Percentiles rank a stretch among this genome's conserved stretches.
phyloP scores from a whole-genome alignment of 2,329 filamentous ascomycete genomes.

The Trichophyton simii region DNA sequence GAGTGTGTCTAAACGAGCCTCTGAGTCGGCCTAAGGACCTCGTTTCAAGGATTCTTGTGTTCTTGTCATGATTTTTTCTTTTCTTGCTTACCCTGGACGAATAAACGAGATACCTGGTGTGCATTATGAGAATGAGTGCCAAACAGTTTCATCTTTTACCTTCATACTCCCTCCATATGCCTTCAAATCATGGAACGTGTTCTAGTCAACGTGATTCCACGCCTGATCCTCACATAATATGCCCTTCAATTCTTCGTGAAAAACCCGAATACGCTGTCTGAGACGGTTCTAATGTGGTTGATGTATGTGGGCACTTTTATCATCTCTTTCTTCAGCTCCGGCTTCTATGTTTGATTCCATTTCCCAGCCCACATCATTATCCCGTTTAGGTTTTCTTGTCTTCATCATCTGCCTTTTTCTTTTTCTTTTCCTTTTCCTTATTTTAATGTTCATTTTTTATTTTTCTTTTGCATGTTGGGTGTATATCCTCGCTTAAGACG shows the following conservation, averaged over 20 bases:
- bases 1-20: conserved; percentile 12
- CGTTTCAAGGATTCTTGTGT: neutral
- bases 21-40: neutral
- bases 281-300: neutral
- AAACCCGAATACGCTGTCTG: conserved; percentile 1
- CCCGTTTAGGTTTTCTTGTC: conserved; percentile 1
- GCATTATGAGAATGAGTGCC: neutral
- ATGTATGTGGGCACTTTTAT: neutral
- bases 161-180: neutral
- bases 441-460: conserved; percentile 1
- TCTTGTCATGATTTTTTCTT: neutral
- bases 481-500: neutral
- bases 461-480: conserved; percentile 2
- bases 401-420: neutral
- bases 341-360: neutral
- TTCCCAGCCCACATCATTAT: neutral
- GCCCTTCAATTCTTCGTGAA: neutral
- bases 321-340: neutral
- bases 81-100: neutral
- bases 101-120: conserved; percentile 2
- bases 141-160: neutral
- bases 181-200: neutral
- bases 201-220: neutral
- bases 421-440: neutral
- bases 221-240: neutral